Percentiles rank a stretch among this genome's conserved stretches.
Evolutionary conservation across 2,329 filamentous ascomycete species (phyloP).

Genomic region (Ceratocystis papillata): DNA sequence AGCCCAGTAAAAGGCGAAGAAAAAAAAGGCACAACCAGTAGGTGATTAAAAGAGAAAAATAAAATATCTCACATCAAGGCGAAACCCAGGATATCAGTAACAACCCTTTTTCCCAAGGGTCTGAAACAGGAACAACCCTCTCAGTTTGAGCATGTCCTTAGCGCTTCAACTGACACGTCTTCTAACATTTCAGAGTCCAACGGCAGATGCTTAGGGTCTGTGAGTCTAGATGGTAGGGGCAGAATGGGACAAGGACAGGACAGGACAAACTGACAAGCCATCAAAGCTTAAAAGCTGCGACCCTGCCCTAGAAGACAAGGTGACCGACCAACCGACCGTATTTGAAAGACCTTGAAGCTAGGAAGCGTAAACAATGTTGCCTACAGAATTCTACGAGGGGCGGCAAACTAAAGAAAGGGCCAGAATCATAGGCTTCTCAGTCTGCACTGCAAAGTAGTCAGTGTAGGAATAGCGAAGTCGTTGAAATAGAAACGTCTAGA

Average conservation of each 20-base stretch:
- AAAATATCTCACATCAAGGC: neutral
- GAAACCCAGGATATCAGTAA: neutral
- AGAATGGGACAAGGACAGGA: neutral
- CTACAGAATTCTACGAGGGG: too few species aligned
- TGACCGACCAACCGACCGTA: neutral
- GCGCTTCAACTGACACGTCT: neutral
- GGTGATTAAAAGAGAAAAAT: neutral
- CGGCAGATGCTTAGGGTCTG: neutral
- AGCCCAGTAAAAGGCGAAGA: neutral
- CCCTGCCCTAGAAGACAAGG: neutral
- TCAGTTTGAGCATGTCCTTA: neutral
- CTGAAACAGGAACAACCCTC: neutral
- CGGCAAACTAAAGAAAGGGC: neutral
- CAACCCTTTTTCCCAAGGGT: neutral
- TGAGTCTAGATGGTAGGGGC: neutral
- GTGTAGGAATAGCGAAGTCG: neutral
- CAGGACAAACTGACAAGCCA: neutral
- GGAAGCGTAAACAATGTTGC: too few species aligned
- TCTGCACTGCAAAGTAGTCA: neutral
- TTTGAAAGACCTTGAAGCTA: too few species aligned
- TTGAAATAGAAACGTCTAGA: conserved; percentile 13
- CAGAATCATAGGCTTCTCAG: neutral
- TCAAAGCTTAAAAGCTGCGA: conserved; percentile 1
- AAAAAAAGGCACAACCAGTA: neutral
- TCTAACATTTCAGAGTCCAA: neutral